Percentiles rank a stretch among this genome's conserved stretches.
These are phyloP conservation scores for Hyaloscypha hepaticicola DNA, from an alignment of 495 filamentous ascomycete species.

Conservation along the genomic window DNA sequence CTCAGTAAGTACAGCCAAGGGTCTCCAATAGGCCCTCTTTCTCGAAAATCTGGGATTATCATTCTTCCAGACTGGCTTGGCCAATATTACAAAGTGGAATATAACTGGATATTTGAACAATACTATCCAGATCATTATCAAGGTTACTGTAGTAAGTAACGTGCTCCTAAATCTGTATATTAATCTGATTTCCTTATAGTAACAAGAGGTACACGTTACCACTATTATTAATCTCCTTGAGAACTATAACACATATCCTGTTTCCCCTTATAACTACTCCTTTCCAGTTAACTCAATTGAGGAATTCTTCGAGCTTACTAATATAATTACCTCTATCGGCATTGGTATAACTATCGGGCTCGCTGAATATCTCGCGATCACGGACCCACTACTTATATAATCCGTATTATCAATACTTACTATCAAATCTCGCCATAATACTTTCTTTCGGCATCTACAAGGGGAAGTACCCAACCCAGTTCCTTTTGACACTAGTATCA, in stretches of 20 bases:
- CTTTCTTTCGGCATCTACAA: constrained; percentile 17
- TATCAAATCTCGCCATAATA: constrained; percentile 16
- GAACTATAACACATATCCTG: constrained; percentile 10
- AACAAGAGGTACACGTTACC: constrained; percentile 22
- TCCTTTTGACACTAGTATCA: constrained; percentile 22
- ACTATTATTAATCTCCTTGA: constrained; percentile 25
- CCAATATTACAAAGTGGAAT: constrained; percentile 19
- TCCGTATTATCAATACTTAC: constrained; percentile 13
- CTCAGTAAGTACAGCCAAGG: constrained; percentile 14
- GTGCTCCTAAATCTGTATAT: constrained; percentile 2
- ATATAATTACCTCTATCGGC: constrained; percentile 23
- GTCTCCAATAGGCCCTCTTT: constrained; percentile 17
- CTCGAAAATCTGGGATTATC: constrained; percentile 18
- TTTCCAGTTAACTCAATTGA: constrained; percentile 19
- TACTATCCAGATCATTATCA: constrained; percentile 14
- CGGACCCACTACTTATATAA: constrained; percentile 18
- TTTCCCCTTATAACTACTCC: constrained; percentile 20
- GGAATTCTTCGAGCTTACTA: constrained; percentile 16
- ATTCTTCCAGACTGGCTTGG: constrained; percentile 20
- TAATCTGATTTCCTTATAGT: constrained; percentile 9
- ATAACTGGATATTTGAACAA: constrained; percentile 15
- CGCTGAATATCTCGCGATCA: constrained; percentile 8
- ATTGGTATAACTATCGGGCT: constrained; percentile 21
- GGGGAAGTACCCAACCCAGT: constrained; percentile 14
- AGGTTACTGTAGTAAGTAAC: constrained; percentile 19